Evolutionary conservation across 202 grass and related monocot genomes (phyloP).

Genomic region (Eragrostis tef): DNA sequence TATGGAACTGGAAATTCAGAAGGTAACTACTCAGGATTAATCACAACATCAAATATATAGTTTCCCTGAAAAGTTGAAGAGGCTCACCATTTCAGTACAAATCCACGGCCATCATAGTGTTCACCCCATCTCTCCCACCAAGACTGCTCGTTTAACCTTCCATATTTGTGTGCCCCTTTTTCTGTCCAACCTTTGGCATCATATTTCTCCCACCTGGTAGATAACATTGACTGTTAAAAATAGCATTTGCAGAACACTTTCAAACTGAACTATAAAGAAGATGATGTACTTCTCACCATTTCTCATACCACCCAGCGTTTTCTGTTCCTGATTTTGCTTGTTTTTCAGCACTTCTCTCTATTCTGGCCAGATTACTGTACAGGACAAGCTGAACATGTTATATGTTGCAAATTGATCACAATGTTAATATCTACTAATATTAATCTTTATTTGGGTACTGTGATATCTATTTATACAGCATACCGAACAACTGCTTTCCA

Average conservation of each 20-base stretch:
- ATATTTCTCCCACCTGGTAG: constrained; percentile 95
- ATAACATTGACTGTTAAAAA: constrained; percentile 34
- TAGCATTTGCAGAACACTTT: neutral
- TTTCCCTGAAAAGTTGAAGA: constrained; percentile 34
- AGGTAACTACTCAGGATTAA: neutral
- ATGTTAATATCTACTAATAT: neutral
- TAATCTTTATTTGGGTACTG: neutral
- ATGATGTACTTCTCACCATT: constrained; percentile 68
- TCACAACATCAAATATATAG: neutral
- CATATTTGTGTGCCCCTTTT: constrained; percentile 98
- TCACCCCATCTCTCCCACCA: constrained; percentile 99
- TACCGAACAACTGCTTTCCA: neutral
- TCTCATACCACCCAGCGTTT: constrained; percentile 98
- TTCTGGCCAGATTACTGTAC: constrained; percentile 91
- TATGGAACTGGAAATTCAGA: neutral
- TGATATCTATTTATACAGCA: neutral
- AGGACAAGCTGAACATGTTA: constrained; percentile 27
- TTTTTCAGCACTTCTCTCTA: constrained; percentile 93
- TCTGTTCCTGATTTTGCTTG: constrained; percentile 88
- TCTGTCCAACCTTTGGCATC: constrained; percentile 99
- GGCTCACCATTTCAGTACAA: constrained; percentile 90
- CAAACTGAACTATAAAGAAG: constrained; percentile 37
- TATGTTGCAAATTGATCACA: constrained; percentile 1
- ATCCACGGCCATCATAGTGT: constrained; percentile 92
- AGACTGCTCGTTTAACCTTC: constrained; percentile 89